phyloP scores from a whole-genome alignment of 2,329 filamentous ascomycete species.

The Cordyceps cicadae region DNA sequence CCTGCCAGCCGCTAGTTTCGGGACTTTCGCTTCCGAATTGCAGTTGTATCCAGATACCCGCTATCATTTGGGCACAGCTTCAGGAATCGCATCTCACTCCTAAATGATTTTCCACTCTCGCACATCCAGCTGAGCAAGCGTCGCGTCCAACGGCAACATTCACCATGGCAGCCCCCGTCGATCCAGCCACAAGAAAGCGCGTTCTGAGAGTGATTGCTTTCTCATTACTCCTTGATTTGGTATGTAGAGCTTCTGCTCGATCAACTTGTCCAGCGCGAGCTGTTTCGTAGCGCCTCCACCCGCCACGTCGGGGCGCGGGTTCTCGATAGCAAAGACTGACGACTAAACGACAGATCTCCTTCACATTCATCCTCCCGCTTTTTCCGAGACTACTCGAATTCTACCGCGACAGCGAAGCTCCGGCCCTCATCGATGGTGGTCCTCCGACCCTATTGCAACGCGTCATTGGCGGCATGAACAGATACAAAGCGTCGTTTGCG shows the following conservation, averaged over 20 bases:
- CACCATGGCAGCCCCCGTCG: slow-evolving; percentile 35
- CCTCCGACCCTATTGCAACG: slow-evolving; percentile 64
- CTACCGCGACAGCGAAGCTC: slow-evolving; percentile 77
- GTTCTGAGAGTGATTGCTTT: slow-evolving; percentile 83
- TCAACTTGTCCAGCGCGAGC: background rate
- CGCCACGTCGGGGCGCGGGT: background rate
- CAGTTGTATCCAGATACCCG: no score
- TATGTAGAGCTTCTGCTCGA: slow-evolving; percentile 35
- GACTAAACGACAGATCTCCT: slow-evolving; percentile 63
- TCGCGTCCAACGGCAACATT: background rate
- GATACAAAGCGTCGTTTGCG: slow-evolving; percentile 90
- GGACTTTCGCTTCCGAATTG: background rate
- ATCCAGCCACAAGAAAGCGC: slow-evolving; percentile 58
- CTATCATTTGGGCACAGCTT: background rate
- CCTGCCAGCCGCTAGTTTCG: background rate
- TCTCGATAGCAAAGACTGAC: background rate
- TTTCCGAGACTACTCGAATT: slow-evolving; percentile 94
- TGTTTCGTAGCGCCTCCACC: background rate
- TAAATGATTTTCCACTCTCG: background rate
- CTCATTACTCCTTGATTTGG: slow-evolving; percentile 81
- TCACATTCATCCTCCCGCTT: slow-evolving; percentile 94
- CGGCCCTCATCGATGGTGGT: slow-evolving; percentile 34
- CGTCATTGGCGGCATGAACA: slow-evolving; percentile 75
- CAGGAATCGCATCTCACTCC: background rate
- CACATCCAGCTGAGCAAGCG: background rate